Conservation (phyloP, 305 asterid genomes). For the Fraxinus dipetala region DNA sequence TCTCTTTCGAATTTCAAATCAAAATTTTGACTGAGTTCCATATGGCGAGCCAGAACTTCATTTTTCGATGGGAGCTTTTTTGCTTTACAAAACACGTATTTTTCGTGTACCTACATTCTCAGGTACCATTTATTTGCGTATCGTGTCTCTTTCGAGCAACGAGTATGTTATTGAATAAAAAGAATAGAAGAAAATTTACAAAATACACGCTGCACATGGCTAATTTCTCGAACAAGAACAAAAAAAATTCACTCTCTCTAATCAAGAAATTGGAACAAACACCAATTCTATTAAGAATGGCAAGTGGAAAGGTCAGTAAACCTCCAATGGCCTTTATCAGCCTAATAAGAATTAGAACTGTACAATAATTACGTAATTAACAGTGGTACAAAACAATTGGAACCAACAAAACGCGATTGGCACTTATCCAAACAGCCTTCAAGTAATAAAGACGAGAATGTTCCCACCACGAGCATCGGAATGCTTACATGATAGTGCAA, state of each 20-base stretch:
- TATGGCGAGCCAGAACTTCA: not conserved
- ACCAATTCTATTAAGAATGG: constrained; percentile 48
- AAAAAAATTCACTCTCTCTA: constrained; percentile 39
- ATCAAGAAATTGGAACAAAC: constrained; percentile 29
- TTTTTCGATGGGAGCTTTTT: not conserved
- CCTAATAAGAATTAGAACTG: constrained; percentile 54
- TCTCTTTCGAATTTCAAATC: not conserved
- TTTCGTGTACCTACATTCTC: not conserved
- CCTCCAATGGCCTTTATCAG: constrained; percentile 48
- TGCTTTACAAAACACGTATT: not conserved
- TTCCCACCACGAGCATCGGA: not conserved
- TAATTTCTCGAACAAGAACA: constrained; percentile 29
- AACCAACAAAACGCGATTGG: constrained; percentile 33
- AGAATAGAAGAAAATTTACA: not conserved
- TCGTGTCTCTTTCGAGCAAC: not conserved
- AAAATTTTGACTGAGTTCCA: not conserved
- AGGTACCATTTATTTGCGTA: not conserved
- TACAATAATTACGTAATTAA: constrained; percentile 49
- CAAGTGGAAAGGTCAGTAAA: constrained; percentile 28
- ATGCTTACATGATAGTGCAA: constrained; percentile 75
- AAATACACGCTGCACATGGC: not conserved
- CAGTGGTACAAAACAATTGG: constrained; percentile 44
- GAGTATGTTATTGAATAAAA: not conserved
- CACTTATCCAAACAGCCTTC: constrained; percentile 32
- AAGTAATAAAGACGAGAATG: constrained; percentile 17